Percentiles rank a stretch among this genome's conserved stretches.
Evolutionary conservation across 1,284 basidiomycete species (phyloP).

Genomic region (Sphagnurus paluster): DNA sequence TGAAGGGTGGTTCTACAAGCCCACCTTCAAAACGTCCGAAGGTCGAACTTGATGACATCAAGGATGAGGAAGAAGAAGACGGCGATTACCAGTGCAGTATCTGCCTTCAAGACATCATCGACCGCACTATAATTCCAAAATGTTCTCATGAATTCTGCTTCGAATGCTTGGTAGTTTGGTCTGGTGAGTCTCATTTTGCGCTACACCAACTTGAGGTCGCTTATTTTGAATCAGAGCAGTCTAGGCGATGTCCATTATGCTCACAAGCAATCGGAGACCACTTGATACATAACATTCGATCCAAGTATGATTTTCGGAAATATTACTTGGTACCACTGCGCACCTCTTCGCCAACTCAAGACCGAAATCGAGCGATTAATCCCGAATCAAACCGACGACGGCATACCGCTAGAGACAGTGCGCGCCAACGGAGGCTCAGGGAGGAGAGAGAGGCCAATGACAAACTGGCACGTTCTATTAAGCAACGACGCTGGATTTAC

Average conservation of each 20-base stretch:
- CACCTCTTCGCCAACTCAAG: slow-evolving; percentile 42
- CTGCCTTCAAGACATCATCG: slow-evolving; percentile 74
- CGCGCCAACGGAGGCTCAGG: slow-evolving; percentile 55
- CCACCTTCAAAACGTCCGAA: slow-evolving; percentile 29
- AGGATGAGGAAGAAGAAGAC: slow-evolving; percentile 29
- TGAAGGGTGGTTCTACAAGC: slow-evolving; percentile 20
- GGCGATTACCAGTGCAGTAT: slow-evolving; percentile 52
- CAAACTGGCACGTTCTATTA: slow-evolving; percentile 62
- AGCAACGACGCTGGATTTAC: slow-evolving; percentile 66
- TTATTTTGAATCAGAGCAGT: slow-evolving; percentile 51
- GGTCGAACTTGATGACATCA: slow-evolving; percentile 16
- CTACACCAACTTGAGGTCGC: not conserved
- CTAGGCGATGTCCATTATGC: slow-evolving; percentile 81
- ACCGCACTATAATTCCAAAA: slow-evolving; percentile 74
- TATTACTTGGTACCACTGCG: slow-evolving; percentile 73
- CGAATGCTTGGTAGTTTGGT: slow-evolving; percentile 83
- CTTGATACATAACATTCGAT: slow-evolving; percentile 79
- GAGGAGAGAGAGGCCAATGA: slow-evolving; percentile 56
- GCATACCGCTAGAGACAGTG: slow-evolving; percentile 43
- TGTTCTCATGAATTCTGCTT: slow-evolving; percentile 92
- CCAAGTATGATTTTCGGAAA: slow-evolving; percentile 78
- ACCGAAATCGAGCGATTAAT: slow-evolving; percentile 28
- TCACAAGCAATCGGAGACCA: slow-evolving; percentile 72
- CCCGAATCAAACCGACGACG: slow-evolving; percentile 28
- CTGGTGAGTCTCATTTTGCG: slow-evolving; percentile 48